These are phyloP conservation scores for Trametes coccinea DNA, from an alignment of 768 basidiomycete genomes.

Conservation along the genomic window DNA sequence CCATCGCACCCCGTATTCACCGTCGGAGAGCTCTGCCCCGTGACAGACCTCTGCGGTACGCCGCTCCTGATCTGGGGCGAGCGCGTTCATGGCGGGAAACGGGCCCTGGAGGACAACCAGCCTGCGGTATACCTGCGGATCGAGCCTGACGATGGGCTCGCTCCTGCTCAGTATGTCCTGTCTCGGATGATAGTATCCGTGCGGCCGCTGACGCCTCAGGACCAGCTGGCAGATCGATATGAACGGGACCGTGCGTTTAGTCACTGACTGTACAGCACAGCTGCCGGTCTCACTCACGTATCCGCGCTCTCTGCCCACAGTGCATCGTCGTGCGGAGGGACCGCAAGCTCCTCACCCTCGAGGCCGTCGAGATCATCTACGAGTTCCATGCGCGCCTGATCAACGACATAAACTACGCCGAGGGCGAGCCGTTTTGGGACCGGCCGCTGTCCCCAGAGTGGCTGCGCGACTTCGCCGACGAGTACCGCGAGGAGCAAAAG, in stretches of 20 bases:
- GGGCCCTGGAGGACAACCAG: conserved; percentile 18
- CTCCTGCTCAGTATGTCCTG: conserved; percentile 17
- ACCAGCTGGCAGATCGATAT: conserved; percentile 15
- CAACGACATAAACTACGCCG: conserved; percentile 7
- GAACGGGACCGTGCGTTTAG: conserved; percentile 11
- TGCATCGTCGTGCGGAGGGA: conserved; percentile 25
- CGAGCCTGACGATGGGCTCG: conserved; percentile 23
- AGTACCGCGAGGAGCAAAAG: conserved; percentile 23
- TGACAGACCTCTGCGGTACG: conserved; percentile 19
- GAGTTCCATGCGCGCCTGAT: conserved; percentile 24
- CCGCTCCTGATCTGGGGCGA: conserved; percentile 25
- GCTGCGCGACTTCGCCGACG: conserved; percentile 21
- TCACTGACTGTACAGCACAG: too few relatives aligned
- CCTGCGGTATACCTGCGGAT: conserved; percentile 28
- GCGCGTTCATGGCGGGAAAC: conserved; percentile 9
- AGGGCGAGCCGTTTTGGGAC: conserved; percentile 13
- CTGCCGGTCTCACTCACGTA: too few relatives aligned
- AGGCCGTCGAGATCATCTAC: conserved; percentile 26
- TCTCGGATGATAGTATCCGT: too few relatives aligned
- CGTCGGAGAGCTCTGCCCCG: conserved; percentile 25
- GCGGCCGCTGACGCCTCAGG: neutral
- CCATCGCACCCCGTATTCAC: conserved; percentile 22
- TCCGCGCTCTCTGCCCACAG: conserved; percentile 7
- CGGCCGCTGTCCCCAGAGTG: conserved; percentile 19
- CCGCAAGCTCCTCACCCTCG: conserved; percentile 24